phyloP scores from a whole-genome alignment of 768 basidiomycete genomes.

The Pulveroboletus sp. region DNA sequence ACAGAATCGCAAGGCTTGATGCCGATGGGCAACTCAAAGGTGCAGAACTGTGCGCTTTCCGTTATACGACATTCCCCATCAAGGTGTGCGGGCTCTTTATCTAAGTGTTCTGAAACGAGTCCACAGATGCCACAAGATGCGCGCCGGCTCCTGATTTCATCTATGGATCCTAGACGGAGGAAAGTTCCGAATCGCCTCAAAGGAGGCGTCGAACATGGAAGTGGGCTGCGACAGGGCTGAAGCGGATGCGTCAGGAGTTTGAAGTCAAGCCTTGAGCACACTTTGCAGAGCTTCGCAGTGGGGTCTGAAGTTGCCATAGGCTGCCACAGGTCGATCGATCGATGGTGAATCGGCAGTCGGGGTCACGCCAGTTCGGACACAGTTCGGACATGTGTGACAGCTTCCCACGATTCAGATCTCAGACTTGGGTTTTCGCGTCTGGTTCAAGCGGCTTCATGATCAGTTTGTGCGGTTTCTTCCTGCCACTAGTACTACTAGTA shows the following conservation, averaged over 20 bases:
- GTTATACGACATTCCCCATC: constrained; percentile 1
- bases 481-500: too few species aligned
- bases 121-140: constrained; percentile 9
- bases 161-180: constrained; percentile 8
- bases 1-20: constrained; percentile 1
- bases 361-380: too few species aligned
- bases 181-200: neutral
- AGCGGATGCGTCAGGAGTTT: neutral
- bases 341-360: too few species aligned
- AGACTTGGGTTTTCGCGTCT: too few species aligned
- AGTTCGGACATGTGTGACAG: too few species aligned
- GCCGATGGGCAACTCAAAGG: constrained; percentile 2
- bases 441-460: too few species aligned
- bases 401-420: too few species aligned
- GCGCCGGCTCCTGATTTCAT: constrained; percentile 13
- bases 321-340: constrained; percentile 4
- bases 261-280: constrained; percentile 5
- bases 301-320: neutral
- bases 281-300: constrained; percentile 1
- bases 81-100: constrained; percentile 8
- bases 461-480: too few species aligned
- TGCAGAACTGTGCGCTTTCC: constrained; percentile 3
- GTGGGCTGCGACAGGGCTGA: constrained; percentile 1
- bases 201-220: constrained; percentile 4
- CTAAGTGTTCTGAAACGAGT: constrained; percentile 10